Base-by-base conservation (phyloP, 2,329 filamentous ascomycete species). In the Pseudopyrenochaeta lycopersici region DNA sequence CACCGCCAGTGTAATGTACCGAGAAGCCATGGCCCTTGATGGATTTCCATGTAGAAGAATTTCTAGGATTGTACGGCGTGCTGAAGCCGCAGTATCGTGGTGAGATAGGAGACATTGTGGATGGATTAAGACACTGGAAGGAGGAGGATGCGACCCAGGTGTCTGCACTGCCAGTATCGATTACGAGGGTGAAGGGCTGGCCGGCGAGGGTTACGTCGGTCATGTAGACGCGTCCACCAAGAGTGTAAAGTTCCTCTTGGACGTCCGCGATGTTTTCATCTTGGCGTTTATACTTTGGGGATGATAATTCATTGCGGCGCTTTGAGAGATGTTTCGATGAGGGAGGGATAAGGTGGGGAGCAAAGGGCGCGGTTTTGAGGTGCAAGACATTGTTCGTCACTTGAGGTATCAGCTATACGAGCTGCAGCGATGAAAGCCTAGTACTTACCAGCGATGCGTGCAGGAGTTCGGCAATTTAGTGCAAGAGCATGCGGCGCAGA, bases 171-270 rank as follows among this genome's bases (percentile, higher is more conserved):
- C 68, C 69, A 2, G 69, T 68, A 40, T 71, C 69, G 43, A 72
- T 58, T 9, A 71, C 65, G 32, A 71, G 45, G 5, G 61, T 63
- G 39, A 70, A 68, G 4, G 49, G 17, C 2, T 49, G 32, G 7
- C 15, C 43, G 14, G 50, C 60, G 17, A 72, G 39, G 2, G 61
- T 66, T n/a, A 70, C 47, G 23, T 62, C 63, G n/a, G 63, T 63
- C 58, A 72, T 67, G 50, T 72, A 72, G 11, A 73, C 63, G 23
- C 69, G 58, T 12, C 69, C 66, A 6, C 63, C 64, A 1, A 71
- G 44, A 15, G 67, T 69, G 39, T 60, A 43, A 21, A 72, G 56
- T 21, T 53, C 33, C 43, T 68, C 60, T 33, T 66, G 55, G 29
- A 62, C 38, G 15, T 46, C n/a, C 6, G 54, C 60, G 7, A 41